phyloP scores from a whole-genome alignment of 768 basidiomycete species.

The Leucosporidium creatinivorum region DNA sequence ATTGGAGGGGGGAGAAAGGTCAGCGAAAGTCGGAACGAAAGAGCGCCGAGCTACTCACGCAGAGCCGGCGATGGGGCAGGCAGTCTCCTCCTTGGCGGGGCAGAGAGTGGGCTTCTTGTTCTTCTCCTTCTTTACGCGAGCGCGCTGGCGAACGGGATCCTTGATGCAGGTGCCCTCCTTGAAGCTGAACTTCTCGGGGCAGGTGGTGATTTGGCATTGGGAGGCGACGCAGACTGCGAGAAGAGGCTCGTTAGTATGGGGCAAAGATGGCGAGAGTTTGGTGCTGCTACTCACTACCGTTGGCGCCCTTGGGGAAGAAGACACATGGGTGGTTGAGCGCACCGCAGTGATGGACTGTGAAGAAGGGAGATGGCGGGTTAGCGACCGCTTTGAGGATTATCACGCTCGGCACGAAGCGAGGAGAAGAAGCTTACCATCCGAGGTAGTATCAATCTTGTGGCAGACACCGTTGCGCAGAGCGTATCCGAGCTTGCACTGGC shows the following conservation, averaged over 20 bases:
- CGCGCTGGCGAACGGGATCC: constrained; percentile 14
- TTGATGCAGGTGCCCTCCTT: constrained; percentile 15
- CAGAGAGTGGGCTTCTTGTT: background rate
- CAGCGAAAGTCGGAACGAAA: background rate
- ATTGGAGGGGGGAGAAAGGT: background rate
- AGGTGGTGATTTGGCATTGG: constrained; percentile 7
- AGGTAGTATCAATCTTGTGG: constrained; percentile 21
- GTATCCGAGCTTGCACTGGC: constrained; percentile 13
- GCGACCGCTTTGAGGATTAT: too few relatives aligned
- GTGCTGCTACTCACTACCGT: too few relatives aligned
- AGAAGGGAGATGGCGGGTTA: too few relatives aligned
- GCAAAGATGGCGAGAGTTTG: too few relatives aligned
- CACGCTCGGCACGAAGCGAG: too few relatives aligned
- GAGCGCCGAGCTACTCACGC: constrained; percentile 2
- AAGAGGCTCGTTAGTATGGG: too few relatives aligned
- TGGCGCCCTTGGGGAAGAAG: too few relatives aligned
- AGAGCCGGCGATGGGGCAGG: constrained; percentile 29
- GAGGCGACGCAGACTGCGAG: constrained; percentile 6
- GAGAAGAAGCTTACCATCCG: constrained; percentile 2
- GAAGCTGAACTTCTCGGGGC: constrained; percentile 20
- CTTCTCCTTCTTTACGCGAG: constrained; percentile 15
- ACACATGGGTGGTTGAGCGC: background rate
- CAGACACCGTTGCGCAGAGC: constrained; percentile 16
- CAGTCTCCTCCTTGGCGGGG: constrained; percentile 10
- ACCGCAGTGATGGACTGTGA: background rate